Evolutionary conservation across 2,329 filamentous ascomycete species (phyloP), one percentile per base, ranked within the genome.

Genomic region (Fusarium bulbicola): DNA sequence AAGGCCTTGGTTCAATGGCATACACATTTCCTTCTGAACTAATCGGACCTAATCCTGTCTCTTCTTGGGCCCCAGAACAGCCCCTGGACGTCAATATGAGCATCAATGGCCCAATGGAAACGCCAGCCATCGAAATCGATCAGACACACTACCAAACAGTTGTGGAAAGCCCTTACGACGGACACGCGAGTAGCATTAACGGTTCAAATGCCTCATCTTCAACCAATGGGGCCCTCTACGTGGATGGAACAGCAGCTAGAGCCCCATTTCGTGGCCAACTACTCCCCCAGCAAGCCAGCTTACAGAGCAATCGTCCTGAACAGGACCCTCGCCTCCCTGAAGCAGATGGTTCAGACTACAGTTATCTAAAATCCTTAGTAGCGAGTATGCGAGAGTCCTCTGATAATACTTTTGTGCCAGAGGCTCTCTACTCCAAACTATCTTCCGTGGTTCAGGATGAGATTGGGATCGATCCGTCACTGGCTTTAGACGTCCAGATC

Each of bases 251-350:
- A 18, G 45, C 24, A 20, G 60, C 67, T 32, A 70, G 67, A 28
- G 67, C 66, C 26, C 67, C 67, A 40, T 70, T 70, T 36, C 63
- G 63, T 36, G 64, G 64, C 3, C 63, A 30, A n/a, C 45, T 66
- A 37, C 60, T 47, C 7, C 28, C 34, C 21, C 60, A 53, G 20
- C 40, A 40, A 32, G 34, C 28, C 34, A 39, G 24, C 14, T 47
- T 42, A 59, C 34, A 46, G 18, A 26, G 8, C 6, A 30, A 16
- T 45, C 30, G 15, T 26, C 39, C 40, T 13, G 28, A 28, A 30
- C 39, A 24, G 28, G 34, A 61, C 14, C 24, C 32, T 18, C 43
- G 6, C 28, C 36, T 42, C 11, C 26, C 30, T 13, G 47, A 56
- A 16, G 24, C 32, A 37, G 10, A n/a, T 50, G 56, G 12, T 18